These are phyloP conservation scores for Ocimum tenuiflorum DNA, from an alignment of 257 asterid species.

Conservation along the genomic window DNA sequence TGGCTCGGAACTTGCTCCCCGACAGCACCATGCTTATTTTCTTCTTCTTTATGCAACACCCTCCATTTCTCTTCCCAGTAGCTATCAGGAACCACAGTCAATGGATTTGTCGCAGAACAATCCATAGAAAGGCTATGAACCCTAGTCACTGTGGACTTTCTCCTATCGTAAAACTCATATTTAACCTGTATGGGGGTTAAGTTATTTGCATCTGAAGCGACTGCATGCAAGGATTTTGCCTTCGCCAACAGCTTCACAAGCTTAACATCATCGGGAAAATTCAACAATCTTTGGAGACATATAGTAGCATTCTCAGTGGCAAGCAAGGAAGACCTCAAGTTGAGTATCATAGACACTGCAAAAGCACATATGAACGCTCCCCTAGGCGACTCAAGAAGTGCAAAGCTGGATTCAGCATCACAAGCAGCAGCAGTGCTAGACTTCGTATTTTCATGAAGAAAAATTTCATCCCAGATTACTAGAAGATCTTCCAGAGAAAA, in stretches of 20 bases:
- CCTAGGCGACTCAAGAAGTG: slow-evolving; percentile 57
- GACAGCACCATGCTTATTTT: slow-evolving; percentile 29
- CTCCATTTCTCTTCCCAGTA: no score
- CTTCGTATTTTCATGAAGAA: slow-evolving; percentile 45
- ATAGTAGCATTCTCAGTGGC: slow-evolving; percentile 82
- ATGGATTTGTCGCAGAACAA: slow-evolving; percentile 52
- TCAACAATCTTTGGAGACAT: slow-evolving; percentile 73
- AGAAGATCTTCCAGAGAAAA: no score
- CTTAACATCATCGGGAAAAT: slow-evolving; percentile 55
- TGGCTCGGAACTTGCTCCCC: slow-evolving; percentile 32
- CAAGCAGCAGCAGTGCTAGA: slow-evolving; percentile 15
- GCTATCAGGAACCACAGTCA: slow-evolving; percentile 48
- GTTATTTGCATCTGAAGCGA: slow-evolving; percentile 50
- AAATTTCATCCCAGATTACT: slow-evolving; percentile 78
- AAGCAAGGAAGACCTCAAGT: slow-evolving; percentile 71
- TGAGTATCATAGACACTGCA: slow-evolving; percentile 82
- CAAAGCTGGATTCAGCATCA: slow-evolving; percentile 37
- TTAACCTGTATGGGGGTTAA: slow-evolving; percentile 36
- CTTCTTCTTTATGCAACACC: slow-evolving; percentile 70
- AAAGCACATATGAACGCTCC: slow-evolving; percentile 83
- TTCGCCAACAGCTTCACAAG: slow-evolving; percentile 50
- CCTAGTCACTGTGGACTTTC: slow-evolving; percentile 36
- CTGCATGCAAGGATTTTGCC: slow-evolving; percentile 66
- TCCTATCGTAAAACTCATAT: slow-evolving; percentile 32
- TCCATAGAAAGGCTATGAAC: slow-evolving; percentile 60